Conservation (phyloP, 2,329 filamentous ascomycete species). For the Tolypocladium guangdongense region DNA sequence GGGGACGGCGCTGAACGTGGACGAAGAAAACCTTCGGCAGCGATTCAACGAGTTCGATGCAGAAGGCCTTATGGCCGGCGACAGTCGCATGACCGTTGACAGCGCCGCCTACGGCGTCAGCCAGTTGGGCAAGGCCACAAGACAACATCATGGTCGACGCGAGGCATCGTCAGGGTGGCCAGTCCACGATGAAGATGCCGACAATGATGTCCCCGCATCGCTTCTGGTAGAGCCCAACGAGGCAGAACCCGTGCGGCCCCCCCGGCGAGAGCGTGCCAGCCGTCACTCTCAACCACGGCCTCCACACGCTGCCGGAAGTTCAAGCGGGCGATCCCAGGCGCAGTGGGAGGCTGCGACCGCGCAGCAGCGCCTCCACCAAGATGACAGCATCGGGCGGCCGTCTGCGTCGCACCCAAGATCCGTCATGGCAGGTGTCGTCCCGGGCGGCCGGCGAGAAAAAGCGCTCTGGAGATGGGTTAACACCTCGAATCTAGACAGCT, state of each 20-base stretch:
- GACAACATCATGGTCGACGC: conserved; percentile 1
- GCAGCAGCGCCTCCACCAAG: conserved; percentile 38
- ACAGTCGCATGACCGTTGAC: conserved; percentile 33
- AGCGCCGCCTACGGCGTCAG: conserved; percentile 17
- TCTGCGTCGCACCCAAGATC: conserved; percentile 14
- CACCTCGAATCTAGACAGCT: conserved; percentile 78
- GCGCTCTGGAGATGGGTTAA: conserved; percentile 93
- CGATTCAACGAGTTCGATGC: conserved; percentile 40
- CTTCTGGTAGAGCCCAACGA: conserved; percentile 45
- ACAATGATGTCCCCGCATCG: conserved; percentile 54
- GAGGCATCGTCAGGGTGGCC: conserved; percentile 13
- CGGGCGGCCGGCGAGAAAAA: conserved; percentile 46
- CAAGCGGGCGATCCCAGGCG: conserved; percentile 22
- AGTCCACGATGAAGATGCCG: conserved; percentile 35
- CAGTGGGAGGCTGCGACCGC: conserved; percentile 45
- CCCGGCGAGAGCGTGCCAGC: background rate
- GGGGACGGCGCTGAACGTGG: conserved; percentile 30
- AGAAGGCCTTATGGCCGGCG: conserved; percentile 31
- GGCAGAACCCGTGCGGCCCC: background rate
- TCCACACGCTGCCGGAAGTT: background rate
- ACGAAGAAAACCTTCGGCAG: conserved; percentile 43
- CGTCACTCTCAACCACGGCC: background rate
- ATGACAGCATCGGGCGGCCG: conserved; percentile 15
- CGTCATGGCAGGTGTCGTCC: conserved; percentile 15
- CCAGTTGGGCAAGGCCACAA: conserved; percentile 1